Evolutionary conservation across 495 filamentous ascomycete species (phyloP), one percentile per base, ranked within the genome.

Genomic region (Neurospora sp.): DNA sequence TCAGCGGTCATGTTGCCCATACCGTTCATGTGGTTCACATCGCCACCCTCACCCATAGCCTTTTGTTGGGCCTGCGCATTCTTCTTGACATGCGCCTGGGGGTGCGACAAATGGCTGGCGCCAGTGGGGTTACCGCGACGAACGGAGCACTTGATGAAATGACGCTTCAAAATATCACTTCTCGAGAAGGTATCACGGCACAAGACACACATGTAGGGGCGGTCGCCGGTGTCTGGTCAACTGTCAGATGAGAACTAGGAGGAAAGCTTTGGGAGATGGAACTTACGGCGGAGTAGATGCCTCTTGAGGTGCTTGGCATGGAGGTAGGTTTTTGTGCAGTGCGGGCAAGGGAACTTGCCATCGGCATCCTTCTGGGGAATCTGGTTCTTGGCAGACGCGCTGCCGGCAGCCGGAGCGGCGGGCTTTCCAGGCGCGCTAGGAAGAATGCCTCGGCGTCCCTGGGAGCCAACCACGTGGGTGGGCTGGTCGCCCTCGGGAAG

Each of bases 181-280:
- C 96, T 90, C 37, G 94, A 97, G 84, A 99, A 99, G n/a, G 93
- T 98, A 82, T 99, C 96, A 80, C 94, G 92, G 85, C 96, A 99
- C 59, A 99, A 87, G 74, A 94, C 91, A 84, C 96, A 99, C 88
- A 93, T 93, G 84, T 99, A 99, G 38, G 96, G 96, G 70, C 96
- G 92, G 80, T 97, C 94, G 76, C 96, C 96, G 73, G 96, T 97
- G 83, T 99, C 94, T 97, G 75, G 38, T 42, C 74, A 70, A 71
- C 38, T 80, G 71, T 78, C 48, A 76, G 75, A 72, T 75, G 35
- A 44, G 44, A 72, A 66, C 53, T 9, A 35, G 12, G 11, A 61
- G 20, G 12, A 35, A 31, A 35, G 22, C 20, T 27, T 61, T 35
- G 12, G 53, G 59, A 35, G 61, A 68, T 66, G 72, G 66, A 74